Evolutionary conservation across 2,329 filamentous ascomycete genomes (phyloP).

Genomic region (Cadophora sp.): DNA sequence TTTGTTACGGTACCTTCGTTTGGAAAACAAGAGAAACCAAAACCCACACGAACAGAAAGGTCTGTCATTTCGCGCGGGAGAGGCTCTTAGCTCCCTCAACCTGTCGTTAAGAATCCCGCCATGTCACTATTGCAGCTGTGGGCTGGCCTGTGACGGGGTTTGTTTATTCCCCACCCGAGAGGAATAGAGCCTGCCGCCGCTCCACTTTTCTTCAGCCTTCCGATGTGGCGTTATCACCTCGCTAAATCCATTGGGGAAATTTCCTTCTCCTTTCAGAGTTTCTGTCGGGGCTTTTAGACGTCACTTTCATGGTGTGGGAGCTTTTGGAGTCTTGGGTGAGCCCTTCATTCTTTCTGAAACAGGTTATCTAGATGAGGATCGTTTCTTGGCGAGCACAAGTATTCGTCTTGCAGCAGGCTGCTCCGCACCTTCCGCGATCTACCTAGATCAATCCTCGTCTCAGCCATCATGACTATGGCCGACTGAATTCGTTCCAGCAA

Average conservation of each 20-base stretch:
- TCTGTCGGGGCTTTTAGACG: background rate
- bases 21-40: too few species aligned
- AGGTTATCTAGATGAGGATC: too few species aligned
- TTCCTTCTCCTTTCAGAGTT: background rate
- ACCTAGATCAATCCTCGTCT: too few species aligned
- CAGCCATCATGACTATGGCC: too few species aligned
- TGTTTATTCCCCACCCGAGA: background rate
- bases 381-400: too few species aligned
- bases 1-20: too few species aligned
- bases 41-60: background rate
- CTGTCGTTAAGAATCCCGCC: too few species aligned
- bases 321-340: background rate
- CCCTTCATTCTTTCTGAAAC: too few species aligned
- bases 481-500: too few species aligned
- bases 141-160: background rate
- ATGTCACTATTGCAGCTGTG: background rate
- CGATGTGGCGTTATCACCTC: background rate
- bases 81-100: background rate
- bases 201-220: background rate
- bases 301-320: too few species aligned
- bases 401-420: too few species aligned
- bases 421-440: too few species aligned
- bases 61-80: background rate
- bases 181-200: background rate
- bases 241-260: conserved; percentile 1